Conservation (phyloP, 352 stramenopile genomes). For the Poterioochromonas sp. region DNA sequence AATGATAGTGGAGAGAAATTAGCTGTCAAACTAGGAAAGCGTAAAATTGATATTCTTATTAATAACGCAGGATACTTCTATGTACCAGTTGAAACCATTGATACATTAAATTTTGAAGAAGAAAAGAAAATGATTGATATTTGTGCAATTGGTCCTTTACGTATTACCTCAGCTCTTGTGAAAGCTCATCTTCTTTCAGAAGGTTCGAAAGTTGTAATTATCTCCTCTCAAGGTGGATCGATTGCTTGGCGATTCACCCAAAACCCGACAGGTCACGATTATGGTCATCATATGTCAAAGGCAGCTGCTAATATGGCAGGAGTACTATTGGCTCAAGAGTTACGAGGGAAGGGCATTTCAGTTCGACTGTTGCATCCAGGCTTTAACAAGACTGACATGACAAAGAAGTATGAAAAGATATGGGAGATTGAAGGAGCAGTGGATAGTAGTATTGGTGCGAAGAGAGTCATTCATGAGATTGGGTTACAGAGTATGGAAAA, state of each 20-base stretch:
- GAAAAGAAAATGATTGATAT: slow-evolving; percentile 67
- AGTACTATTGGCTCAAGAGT: slow-evolving; percentile 54
- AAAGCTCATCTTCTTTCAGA: slow-evolving; percentile 44
- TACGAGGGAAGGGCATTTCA: slow-evolving; percentile 52
- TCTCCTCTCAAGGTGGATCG: slow-evolving; percentile 59
- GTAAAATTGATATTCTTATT: slow-evolving; percentile 57
- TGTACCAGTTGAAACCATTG: slow-evolving; percentile 50
- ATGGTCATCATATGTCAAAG: slow-evolving; percentile 63
- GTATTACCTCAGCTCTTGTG: slow-evolving; percentile 47
- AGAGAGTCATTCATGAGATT: slow-evolving; percentile 59
- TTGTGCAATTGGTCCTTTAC: slow-evolving; percentile 46
- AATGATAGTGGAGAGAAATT: slow-evolving; percentile 46
- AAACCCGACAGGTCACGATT: slow-evolving; percentile 57
- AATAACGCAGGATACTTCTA: slow-evolving; percentile 71
- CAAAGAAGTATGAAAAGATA: slow-evolving; percentile 59
- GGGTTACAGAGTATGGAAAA: slow-evolving; percentile 30
- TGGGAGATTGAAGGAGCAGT: slow-evolving; percentile 65
- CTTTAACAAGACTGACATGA: slow-evolving; percentile 66
- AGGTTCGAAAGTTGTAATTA: slow-evolving; percentile 54
- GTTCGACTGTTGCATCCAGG: slow-evolving; percentile 57
- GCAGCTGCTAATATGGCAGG: slow-evolving; percentile 57
- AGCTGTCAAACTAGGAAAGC: slow-evolving; percentile 44
- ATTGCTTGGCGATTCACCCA: slow-evolving; percentile 56
- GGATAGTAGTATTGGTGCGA: slow-evolving; percentile 52
- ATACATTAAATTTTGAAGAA: slow-evolving; percentile 58